Conservation (phyloP, 164 flowering plant species). For the Annona cherimola region DNA sequence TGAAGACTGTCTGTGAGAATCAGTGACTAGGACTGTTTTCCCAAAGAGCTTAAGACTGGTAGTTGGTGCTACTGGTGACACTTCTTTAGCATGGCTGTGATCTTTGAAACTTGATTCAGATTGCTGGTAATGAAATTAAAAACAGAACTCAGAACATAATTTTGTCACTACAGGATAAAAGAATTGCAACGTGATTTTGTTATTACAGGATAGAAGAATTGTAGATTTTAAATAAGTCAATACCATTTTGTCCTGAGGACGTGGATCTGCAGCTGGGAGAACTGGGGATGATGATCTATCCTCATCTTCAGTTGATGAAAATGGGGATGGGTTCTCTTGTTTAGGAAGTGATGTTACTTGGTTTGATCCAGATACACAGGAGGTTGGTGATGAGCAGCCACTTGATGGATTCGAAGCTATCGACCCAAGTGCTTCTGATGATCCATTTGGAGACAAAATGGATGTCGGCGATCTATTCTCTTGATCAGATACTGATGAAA, state of each 20-base stretch:
- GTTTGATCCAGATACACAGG: conserved; percentile 27
- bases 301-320: conserved; percentile 23
- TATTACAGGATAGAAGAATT: not conserved
- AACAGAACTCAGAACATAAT: not conserved
- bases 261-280: conserved; percentile 11
- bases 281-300: conserved; percentile 19
- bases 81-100: conserved; percentile 13
- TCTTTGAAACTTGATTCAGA: conserved; percentile 21
- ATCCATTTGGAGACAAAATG: conserved; percentile 46
- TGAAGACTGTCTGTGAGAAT: conserved; percentile 31
- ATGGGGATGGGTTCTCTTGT: conserved; percentile 20
- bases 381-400: conserved; percentile 41
- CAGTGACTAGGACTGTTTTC: conserved; percentile 44
- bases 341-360: not conserved
- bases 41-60: conserved; percentile 65
- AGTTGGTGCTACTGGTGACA: conserved; percentile 21
- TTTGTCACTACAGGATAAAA: not conserved
- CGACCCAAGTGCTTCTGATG: conserved; percentile 32
- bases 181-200: not conserved
- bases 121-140: conserved; percentile 21
- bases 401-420: conserved; percentile 29
- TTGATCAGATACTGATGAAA: conserved; percentile 29
- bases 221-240: conserved; percentile 22
- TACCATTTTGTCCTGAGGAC: conserved; percentile 17
- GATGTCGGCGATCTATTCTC: conserved; percentile 63